Percentiles rank a stretch among this genome's conserved stretches.
phyloP scores from a whole-genome alignment of 1,284 basidiomycete genomes.

The Malassezia sympodialis region DNA sequence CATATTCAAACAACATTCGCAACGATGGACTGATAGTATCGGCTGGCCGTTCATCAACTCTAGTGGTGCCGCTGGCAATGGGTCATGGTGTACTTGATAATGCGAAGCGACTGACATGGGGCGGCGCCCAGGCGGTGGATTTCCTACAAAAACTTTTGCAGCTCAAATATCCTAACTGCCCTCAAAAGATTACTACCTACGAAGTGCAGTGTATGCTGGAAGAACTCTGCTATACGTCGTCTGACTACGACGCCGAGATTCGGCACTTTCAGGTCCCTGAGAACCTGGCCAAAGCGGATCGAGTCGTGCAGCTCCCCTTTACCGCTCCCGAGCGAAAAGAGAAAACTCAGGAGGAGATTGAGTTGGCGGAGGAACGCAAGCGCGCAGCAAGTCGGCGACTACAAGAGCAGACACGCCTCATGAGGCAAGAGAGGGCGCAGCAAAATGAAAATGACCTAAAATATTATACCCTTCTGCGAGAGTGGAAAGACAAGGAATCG shows the following conservation, averaged over 20 bases:
- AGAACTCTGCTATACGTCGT: slow-evolving; percentile 72
- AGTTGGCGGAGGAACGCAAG: slow-evolving; percentile 64
- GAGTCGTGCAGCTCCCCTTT: slow-evolving; percentile 39
- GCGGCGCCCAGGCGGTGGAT: slow-evolving; percentile 76
- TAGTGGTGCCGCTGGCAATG: slow-evolving; percentile 34
- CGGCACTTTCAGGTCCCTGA: slow-evolving; percentile 60
- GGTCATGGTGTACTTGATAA: slow-evolving; percentile 35
- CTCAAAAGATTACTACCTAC: slow-evolving; percentile 52
- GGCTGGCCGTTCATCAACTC: slow-evolving; percentile 31
- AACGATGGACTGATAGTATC: slow-evolving; percentile 37
- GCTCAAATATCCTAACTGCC: slow-evolving; percentile 87
- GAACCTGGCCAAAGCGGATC: slow-evolving; percentile 68
- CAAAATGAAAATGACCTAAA: slow-evolving; percentile 76
- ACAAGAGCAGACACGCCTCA: slow-evolving; percentile 83
- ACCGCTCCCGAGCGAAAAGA: slow-evolving; percentile 57
- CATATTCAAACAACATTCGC: slow-evolving; percentile 52
- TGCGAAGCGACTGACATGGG: slow-evolving; percentile 66
- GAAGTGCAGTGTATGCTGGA: slow-evolving; percentile 73
- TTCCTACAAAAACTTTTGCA: slow-evolving; percentile 84
- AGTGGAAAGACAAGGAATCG: slow-evolving; percentile 59
- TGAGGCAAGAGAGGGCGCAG: slow-evolving; percentile 60
- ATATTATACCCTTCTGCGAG: slow-evolving; percentile 60
- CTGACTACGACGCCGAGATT: slow-evolving; percentile 65
- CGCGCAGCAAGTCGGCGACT: slow-evolving; percentile 75
- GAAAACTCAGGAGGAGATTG: slow-evolving; percentile 82